A percentile compares a stretch with the other conserved stretches of the same genome.
phyloP scores from a whole-genome alignment of 441 rosid genomes.

The Erysimum cheiri region DNA sequence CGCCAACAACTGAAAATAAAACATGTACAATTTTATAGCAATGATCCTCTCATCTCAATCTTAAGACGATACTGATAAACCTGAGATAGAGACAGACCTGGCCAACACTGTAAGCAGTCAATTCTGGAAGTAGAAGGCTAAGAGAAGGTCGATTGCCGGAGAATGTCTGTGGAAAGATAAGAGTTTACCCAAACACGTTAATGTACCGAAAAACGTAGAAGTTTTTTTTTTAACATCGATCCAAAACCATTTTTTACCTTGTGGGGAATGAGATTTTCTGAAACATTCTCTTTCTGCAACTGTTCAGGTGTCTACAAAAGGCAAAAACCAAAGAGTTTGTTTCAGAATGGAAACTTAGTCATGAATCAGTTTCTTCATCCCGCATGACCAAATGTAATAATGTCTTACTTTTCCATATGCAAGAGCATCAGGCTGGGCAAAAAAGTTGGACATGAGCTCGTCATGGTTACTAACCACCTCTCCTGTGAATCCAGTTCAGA shows the following conservation, averaged over 20 bases:
- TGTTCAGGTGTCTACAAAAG: constrained; percentile 74
- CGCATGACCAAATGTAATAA: constrained; percentile 21
- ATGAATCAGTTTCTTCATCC: constrained; percentile 11
- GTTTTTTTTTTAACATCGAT: constrained; percentile 14
- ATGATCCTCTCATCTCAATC: constrained; percentile 7
- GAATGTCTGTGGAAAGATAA: constrained; percentile 67
- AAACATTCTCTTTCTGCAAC: constrained; percentile 76
- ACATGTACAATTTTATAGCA: not conserved
- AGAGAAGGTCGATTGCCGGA: constrained; percentile 92
- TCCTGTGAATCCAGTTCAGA: constrained; percentile 52
- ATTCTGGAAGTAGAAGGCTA: constrained; percentile 82
- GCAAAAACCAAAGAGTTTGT: constrained; percentile 14
- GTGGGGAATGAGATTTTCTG: constrained; percentile 81
- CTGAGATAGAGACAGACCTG: constrained; percentile 57
- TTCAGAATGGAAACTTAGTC: constrained; percentile 21
- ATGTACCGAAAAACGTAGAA: not conserved
- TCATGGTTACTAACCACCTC: constrained; percentile 95
- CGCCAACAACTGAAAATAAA: constrained; percentile 73
- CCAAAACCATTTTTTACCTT: constrained; percentile 59
- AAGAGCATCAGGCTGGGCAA: constrained; percentile 98
- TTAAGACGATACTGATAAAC: constrained; percentile 5
- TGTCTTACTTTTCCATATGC: constrained; percentile 89
- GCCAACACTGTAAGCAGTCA: constrained; percentile 81
- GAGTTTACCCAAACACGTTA: not conserved
- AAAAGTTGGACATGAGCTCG: constrained; percentile 99